Conservation (phyloP, 2,329 filamentous ascomycete genomes). For the Scedosporium aurantiacum region DNA sequence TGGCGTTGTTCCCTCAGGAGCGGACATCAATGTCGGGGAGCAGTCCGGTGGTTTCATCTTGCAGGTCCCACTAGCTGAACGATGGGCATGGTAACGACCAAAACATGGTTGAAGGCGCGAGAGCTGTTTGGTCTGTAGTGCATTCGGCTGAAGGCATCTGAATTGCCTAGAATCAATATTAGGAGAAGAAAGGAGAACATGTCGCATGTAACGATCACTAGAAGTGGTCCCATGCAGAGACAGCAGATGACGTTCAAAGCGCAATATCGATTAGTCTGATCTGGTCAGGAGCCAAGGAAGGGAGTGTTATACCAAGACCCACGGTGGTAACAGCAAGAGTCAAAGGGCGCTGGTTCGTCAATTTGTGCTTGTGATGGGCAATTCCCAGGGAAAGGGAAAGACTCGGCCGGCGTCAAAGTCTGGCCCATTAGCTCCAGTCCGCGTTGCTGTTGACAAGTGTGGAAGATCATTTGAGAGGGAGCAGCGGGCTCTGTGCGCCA, state of each 20-base stretch:
- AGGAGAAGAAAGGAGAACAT: no score
- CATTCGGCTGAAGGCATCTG: not conserved
- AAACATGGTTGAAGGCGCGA: not conserved
- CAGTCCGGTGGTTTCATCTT: not conserved
- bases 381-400: not conserved
- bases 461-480: no score
- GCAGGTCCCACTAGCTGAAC: not conserved
- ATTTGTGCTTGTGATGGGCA: not conserved
- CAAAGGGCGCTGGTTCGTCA: not conserved
- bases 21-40: not conserved
- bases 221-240: no score
- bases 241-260: no score
- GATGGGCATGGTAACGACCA: not conserved
- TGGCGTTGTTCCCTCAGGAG: no score
- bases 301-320: no score
- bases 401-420: not conserved
- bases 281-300: no score
- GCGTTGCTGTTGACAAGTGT: not conserved
- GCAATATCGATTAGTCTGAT: no score
- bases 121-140: not conserved
- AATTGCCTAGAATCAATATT: no score
- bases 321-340: no score
- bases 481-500: not conserved
- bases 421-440: not conserved
- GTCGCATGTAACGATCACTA: no score